Base-by-base conservation (phyloP, 805 yeast species). In the Kodamaea kakaduensis region DNA sequence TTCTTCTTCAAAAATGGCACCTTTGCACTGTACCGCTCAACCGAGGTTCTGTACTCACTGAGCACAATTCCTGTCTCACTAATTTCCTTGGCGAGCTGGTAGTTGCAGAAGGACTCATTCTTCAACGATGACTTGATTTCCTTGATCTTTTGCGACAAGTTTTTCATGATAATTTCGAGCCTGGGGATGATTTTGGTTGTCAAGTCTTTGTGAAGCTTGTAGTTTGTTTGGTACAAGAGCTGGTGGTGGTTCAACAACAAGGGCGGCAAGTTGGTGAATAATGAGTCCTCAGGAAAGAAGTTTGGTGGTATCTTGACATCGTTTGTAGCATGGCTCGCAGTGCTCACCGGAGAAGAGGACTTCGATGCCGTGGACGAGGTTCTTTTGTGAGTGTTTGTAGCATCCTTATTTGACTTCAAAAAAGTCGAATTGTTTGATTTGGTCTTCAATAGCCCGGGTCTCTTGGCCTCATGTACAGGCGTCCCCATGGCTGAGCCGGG, bases 21-120 rank as follows among this genome's bases (percentile, higher is more conserved):
- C 29, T 62, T 56, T 9, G 40, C 37, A 23, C 56, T 55, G 43
- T 64, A 66, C 12, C 55, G 45, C 36, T 62, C 67, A 9, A 67
- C 48, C 1, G 69, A 48, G 17, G 44, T 38, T 44, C 52, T 56
- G 38, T 59, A 67, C 26, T 44, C 42, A 21, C 48, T 55, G 37
- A 81, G 53, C 20, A 77, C 75, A 25, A 59, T 56, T 37, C 79
- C 81, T 1, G 95, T 81, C 37, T 73, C 76, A 35, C 70, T 70
- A 38, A 82, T 72, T 54, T 67, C 71, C 31, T 50, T 63, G 9
- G 57, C 40, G 17, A 67, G 42, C 6, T 54, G 51, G 13, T 54
- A 46, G 41, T 64, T 66, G 17, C 68, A 62, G 45, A 67, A 67
- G 2, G 67, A 54, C 13, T 67, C 71, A 45, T 67, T 65, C 36